Evolutionary conservation across 78 protist species (phyloP).

Genomic region (Chrysochromulina tobinii): DNA sequence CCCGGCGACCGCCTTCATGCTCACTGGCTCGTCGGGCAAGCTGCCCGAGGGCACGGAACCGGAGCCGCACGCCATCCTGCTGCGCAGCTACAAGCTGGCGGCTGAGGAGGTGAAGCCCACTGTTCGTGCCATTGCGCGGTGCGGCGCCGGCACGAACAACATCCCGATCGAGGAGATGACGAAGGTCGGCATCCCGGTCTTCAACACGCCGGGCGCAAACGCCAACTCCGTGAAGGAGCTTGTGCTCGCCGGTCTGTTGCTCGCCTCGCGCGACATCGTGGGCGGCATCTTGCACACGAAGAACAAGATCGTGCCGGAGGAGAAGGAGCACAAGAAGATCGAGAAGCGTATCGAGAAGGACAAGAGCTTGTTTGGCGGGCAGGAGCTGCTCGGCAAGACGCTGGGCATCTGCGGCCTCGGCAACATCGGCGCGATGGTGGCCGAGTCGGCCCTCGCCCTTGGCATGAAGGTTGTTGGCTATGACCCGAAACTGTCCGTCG

Average conservation of each 20-base stretch:
- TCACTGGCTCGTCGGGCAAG: neutral
- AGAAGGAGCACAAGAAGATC: too few relatives aligned
- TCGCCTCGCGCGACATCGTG: neutral
- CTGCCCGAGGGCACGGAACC: neutral
- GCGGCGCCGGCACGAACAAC: constrained; percentile 41
- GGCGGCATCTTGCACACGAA: too few relatives aligned
- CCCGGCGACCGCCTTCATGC: neutral
- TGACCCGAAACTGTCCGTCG: constrained; percentile 1
- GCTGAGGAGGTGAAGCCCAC: neutral
- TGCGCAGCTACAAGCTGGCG: constrained; percentile 1
- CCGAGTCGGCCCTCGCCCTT: constrained; percentile 11
- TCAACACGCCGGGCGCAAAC: constrained; percentile 43
- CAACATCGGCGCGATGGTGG: constrained; percentile 17
- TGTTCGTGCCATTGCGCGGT: constrained; percentile 28
- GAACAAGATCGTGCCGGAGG: too few relatives aligned
- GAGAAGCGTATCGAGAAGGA: constrained; percentile 16
- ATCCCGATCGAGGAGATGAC: constrained; percentile 33
- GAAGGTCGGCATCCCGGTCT: constrained; percentile 26
- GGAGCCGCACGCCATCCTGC: constrained; percentile 34
- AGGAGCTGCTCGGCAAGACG: constrained; percentile 3
- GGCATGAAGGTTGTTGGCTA: constrained; percentile 29
- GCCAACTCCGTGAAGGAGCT: constrained; percentile 36
- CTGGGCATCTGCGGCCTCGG: constrained; percentile 16
- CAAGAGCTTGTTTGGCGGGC: constrained; percentile 11
- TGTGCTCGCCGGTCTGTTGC: constrained; percentile 5